These are phyloP conservation scores for Prunella vulgaris DNA, from an alignment of 257 asterid genomes.

Conservation along the genomic window DNA sequence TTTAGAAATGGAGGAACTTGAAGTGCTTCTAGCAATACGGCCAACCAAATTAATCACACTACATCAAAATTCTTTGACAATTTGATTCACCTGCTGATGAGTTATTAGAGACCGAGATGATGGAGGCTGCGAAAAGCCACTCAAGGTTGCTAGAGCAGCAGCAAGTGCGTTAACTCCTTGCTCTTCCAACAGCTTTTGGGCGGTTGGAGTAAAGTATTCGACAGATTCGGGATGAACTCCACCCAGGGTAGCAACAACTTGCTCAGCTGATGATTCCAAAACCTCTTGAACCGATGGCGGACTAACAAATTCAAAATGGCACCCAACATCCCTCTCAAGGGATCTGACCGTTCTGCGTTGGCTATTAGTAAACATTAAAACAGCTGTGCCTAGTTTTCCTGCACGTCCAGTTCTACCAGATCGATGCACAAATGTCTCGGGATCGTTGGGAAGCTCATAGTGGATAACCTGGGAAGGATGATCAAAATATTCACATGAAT, in stretches of 20 bases:
- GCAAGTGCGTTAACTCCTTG: slow-evolving; percentile 48
- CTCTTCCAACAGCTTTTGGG: slow-evolving; percentile 44
- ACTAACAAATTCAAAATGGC: slow-evolving; percentile 60
- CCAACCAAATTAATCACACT: background rate
- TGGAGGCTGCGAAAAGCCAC: slow-evolving; percentile 57
- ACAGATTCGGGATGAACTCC: slow-evolving; percentile 57
- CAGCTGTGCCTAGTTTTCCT: slow-evolving; percentile 66
- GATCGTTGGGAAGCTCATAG: slow-evolving; percentile 94
- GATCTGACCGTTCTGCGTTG: slow-evolving; percentile 73
- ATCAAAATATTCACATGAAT: background rate
- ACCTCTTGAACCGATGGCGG: slow-evolving; percentile 80
- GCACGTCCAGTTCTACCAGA: slow-evolving; percentile 99
- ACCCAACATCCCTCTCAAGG: slow-evolving; percentile 78
- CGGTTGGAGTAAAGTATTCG: slow-evolving; percentile 52
- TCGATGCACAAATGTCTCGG: slow-evolving; percentile 95
- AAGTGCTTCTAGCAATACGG: background rate
- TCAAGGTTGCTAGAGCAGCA: slow-evolving; percentile 54
- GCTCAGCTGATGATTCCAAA: slow-evolving; percentile 66
- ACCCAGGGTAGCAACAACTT: slow-evolving; percentile 44
- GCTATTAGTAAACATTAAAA: slow-evolving; percentile 72
- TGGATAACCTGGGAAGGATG: slow-evolving; percentile 62
- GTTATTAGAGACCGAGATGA: slow-evolving; percentile 58
- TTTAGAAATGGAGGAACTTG: background rate
- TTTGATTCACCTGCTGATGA: slow-evolving; percentile 43
- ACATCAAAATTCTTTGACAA: background rate